Conservation (phyloP, 139 green algal species). For the Nannochloris sp. region DNA sequence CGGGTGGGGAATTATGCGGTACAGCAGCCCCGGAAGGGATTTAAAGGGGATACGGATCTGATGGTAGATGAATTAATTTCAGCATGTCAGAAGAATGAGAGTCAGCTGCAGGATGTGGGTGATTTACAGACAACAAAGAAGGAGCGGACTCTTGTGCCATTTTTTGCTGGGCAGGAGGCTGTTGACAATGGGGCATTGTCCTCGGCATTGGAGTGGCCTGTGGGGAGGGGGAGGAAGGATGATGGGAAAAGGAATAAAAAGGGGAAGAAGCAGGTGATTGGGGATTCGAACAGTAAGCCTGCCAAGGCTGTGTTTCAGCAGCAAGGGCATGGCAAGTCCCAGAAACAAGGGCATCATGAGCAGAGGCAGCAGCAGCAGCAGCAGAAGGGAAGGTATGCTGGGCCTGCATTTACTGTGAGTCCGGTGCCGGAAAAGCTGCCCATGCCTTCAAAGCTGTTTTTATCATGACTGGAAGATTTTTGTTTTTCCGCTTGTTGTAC, state of each 20-base stretch:
- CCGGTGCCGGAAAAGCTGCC: constrained; percentile 25
- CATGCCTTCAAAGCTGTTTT: constrained; percentile 10
- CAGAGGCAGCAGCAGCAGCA: neutral
- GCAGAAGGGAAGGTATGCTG: constrained; percentile 11
- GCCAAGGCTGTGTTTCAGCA: constrained; percentile 1
- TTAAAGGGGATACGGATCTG: constrained; percentile 25
- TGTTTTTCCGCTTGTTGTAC: constrained; percentile 9
- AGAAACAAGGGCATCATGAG: neutral
- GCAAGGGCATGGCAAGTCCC: neutral
- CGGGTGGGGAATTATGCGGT: neutral
- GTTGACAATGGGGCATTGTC: neutral
- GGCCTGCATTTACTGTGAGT: constrained; percentile 29
- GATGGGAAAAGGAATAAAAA: neutral
- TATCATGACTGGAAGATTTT: neutral
- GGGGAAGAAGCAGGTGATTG: neutral
- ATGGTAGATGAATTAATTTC: constrained; percentile 15
- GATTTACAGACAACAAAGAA: neutral
- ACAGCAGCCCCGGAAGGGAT: neutral
- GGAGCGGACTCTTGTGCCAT: constrained; percentile 29
- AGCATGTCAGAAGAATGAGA: constrained; percentile 6
- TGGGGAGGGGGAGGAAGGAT: neutral
- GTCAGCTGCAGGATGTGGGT: neutral
- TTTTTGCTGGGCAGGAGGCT: constrained; percentile 13
- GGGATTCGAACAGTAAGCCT: neutral
- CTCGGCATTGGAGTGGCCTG: constrained; percentile 3